Evolutionary conservation across 345 rosid species (phyloP).

Genomic region (Citrus glauca): DNA sequence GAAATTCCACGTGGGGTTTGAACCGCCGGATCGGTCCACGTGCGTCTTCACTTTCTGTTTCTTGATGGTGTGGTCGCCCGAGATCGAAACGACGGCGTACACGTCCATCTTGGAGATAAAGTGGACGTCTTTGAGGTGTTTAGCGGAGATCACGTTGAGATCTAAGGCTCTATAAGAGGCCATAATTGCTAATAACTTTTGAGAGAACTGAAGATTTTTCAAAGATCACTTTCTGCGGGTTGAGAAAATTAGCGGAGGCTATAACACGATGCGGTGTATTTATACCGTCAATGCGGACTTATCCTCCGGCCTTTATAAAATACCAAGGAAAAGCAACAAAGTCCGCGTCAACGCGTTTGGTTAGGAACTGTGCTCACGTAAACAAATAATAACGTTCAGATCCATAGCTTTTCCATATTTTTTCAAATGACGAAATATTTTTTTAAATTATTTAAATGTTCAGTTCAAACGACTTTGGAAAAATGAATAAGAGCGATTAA

Average conservation of each 20-base stretch:
- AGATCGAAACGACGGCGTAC: constrained; percentile 57
- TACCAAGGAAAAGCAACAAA: not conserved
- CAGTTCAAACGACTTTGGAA: too few relatives aligned
- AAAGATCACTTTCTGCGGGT: not conserved
- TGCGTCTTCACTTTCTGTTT: constrained; percentile 43
- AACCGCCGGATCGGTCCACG: constrained; percentile 44
- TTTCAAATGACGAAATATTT: not conserved
- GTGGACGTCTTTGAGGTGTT: constrained; percentile 63
- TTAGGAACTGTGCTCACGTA: not conserved
- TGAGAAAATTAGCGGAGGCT: not conserved
- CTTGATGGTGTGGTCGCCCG: constrained; percentile 38
- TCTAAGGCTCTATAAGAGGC: constrained; percentile 50
- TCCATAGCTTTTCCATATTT: not conserved
- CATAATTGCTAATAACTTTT: constrained; percentile 27
- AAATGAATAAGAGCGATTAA: too few relatives aligned
- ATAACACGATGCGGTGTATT: not conserved
- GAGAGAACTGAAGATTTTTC: not conserved
- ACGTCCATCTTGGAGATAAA: constrained; percentile 77
- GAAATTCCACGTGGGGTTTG: constrained; percentile 68
- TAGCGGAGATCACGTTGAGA: constrained; percentile 64
- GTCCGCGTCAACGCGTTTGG: not conserved
- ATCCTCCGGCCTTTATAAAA: not conserved
- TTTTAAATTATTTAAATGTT: too few relatives aligned
- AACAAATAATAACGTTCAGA: too few relatives aligned
- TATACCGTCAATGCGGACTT: not conserved